These are phyloP conservation scores for Oxytropis ochrocephala DNA, from an alignment of 306 rosid species.

Conservation along the genomic window DNA sequence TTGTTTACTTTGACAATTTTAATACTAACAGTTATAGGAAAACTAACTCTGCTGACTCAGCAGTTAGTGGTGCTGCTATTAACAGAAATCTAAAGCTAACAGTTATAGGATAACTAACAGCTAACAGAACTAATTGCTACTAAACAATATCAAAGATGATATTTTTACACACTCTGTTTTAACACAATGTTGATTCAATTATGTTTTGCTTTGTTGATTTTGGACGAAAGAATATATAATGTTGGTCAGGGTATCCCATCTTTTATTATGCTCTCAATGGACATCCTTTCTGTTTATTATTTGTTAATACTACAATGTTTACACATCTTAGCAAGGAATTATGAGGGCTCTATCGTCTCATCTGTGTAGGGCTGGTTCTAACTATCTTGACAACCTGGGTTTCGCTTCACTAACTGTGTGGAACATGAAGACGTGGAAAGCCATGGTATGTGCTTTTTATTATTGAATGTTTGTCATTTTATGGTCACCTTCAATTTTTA, in stretches of 20 bases:
- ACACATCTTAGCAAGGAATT: constrained; percentile 15
- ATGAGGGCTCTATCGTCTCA: constrained; percentile 18
- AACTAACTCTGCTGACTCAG: too few species aligned
- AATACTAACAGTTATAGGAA: too few species aligned
- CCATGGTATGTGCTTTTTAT: constrained; percentile 67
- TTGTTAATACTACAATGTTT: neutral
- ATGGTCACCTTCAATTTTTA: constrained; percentile 44
- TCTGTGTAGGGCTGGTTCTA: constrained; percentile 56
- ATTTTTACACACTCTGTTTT: neutral
- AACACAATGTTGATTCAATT: neutral
- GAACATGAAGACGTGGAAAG: constrained; percentile 97
- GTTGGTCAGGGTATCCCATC: neutral
- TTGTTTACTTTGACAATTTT: neutral
- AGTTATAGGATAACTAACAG: too few species aligned
- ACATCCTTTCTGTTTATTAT: constrained; percentile 9
- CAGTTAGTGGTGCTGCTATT: too few species aligned
- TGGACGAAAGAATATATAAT: neutral
- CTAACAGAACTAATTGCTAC: too few species aligned
- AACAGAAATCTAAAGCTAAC: too few species aligned
- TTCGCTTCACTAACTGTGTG: constrained; percentile 86
- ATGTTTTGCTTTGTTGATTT: neutral
- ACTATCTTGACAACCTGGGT: constrained; percentile 54
- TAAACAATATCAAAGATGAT: too few species aligned
- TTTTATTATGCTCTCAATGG: constrained; percentile 3
- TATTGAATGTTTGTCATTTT: constrained; percentile 8